Evolutionary conservation across 176 grass and related monocot species (phyloP).

Genomic region (Puccinellia tenuiflora): DNA sequence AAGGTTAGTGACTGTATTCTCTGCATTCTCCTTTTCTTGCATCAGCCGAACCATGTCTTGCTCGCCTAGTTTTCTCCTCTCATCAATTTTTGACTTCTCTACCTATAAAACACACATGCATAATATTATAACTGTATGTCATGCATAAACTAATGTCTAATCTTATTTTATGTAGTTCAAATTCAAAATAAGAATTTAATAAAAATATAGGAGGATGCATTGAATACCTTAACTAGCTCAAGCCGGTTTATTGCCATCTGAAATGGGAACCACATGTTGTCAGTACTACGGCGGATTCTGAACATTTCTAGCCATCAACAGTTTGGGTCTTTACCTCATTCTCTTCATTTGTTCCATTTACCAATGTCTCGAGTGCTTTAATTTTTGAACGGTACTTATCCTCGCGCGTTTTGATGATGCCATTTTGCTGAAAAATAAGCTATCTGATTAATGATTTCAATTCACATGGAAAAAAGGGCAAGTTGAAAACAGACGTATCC

Average conservation of each 20-base stretch:
- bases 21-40: slow-evolving; percentile 66
- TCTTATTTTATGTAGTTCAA: slow-evolving; percentile 8
- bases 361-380: slow-evolving; percentile 81
- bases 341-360: slow-evolving; percentile 95
- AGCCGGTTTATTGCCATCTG: slow-evolving; percentile 75
- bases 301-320: background rate
- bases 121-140: background rate
- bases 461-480: background rate
- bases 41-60: slow-evolving; percentile 51
- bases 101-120: slow-evolving; percentile 44
- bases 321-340: slow-evolving; percentile 57
- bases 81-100: slow-evolving; percentile 80
- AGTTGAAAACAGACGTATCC: slow-evolving; percentile 17
- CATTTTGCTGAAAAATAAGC: slow-evolving; percentile 82
- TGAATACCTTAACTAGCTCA: slow-evolving; percentile 71
- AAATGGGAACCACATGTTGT: slow-evolving; percentile 31
- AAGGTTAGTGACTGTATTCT: slow-evolving; percentile 53
- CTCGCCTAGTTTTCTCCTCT: slow-evolving; percentile 61
- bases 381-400: slow-evolving; percentile 90
- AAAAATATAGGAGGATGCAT: background rate
- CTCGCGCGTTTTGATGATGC: slow-evolving; percentile 62
- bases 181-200: slow-evolving; percentile 5
- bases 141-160: slow-evolving; percentile 9
- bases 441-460: slow-evolving; percentile 7
- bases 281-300: slow-evolving; percentile 16